Evolutionary conservation across 192 early-diverging fungal species (phyloP), one percentile per base, ranked within the genome.

Genomic region (Podila clonocystis): DNA sequence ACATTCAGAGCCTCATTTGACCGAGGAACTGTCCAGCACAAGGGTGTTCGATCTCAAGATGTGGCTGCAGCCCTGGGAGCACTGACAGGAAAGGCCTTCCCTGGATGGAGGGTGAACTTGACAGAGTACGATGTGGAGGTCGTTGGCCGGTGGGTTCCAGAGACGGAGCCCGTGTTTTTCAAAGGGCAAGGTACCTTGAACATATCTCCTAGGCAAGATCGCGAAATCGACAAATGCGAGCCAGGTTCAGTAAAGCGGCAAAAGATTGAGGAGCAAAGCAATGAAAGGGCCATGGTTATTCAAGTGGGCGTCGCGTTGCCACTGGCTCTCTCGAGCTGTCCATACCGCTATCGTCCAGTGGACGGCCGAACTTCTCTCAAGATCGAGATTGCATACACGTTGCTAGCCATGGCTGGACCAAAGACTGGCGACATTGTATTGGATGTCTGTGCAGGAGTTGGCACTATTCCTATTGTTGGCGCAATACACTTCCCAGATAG

Each of bases 401-500:
- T 87, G 9, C 38, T 73, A 22, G 55, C 66, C 4, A 29, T 87
- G 41, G 79, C 65, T 2, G 57, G 71, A 33, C 82, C 84, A 28
- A 58, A 68, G 70, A 72, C 84, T 24, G 84, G 84, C 0, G 71
- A 87, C 34, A 24, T 87, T 50, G 74, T 87, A 2, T 29, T 87
- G 13, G 86, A 87, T 62, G 63, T 75, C 31, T 87, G 86, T 61
- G 77, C 82, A 15, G 86, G 86, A 5, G 82, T 82, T 9, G 85
- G 84, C 22, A 85, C 75, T 7, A 68, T 85, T 29, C 75, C 75
- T 1, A 79, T 83, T 12, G 72, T 78, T 19, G 85, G 86, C 0
- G 84, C 86, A 26, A 41, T 65, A 13, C 73, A 82, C 36, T 87
- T 76, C 38, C 83, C 80, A 1, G 28, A 62, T 17, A 72, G 63